A percentile compares a stretch with the other conserved stretches of the same genome.
phyloP scores from a whole-genome alignment of 768 basidiomycete species.

The Suillus spraguei region DNA sequence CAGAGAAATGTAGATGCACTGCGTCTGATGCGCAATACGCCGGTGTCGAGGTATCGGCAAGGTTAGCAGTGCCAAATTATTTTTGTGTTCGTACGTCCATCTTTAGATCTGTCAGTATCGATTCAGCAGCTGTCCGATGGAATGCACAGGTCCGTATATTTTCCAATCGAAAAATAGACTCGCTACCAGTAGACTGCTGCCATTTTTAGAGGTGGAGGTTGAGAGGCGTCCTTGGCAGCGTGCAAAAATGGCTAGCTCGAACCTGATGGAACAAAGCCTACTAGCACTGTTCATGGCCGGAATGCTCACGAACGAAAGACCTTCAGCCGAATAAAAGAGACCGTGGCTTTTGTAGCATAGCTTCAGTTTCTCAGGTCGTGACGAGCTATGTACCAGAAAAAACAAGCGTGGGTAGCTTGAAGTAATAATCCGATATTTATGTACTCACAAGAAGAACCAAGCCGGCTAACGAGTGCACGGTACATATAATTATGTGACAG shows the following conservation, averaged over 20 bases:
- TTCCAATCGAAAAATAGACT: not conserved
- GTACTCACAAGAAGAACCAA: not conserved
- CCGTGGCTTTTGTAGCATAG: not conserved
- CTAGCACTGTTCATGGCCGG: not conserved
- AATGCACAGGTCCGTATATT: not conserved
- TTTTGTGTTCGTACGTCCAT: not conserved
- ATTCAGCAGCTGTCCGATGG: not conserved
- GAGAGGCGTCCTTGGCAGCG: not conserved
- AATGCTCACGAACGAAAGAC: not conserved
- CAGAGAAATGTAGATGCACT: not conserved
- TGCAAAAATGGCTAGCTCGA: too few relatives aligned
- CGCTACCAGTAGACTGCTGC: not conserved
- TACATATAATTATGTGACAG: not conserved
- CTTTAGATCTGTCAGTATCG: not conserved
- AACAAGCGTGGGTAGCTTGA: not conserved
- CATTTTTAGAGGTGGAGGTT: slow-evolving; percentile 3
- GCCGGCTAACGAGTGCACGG: not conserved
- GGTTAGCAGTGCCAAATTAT: not conserved
- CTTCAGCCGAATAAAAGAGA: not conserved
- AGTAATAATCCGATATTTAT: slow-evolving; percentile 3
- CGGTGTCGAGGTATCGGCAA: not conserved
- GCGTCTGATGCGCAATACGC: not conserved
- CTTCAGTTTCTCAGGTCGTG: not conserved
- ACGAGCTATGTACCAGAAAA: not conserved
- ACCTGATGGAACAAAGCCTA: not conserved